Evolutionary conservation across 495 filamentous ascomycete genomes (phyloP), one percentile per base, ranked within the genome.

Genomic region (Aspergillus baeticus): DNA sequence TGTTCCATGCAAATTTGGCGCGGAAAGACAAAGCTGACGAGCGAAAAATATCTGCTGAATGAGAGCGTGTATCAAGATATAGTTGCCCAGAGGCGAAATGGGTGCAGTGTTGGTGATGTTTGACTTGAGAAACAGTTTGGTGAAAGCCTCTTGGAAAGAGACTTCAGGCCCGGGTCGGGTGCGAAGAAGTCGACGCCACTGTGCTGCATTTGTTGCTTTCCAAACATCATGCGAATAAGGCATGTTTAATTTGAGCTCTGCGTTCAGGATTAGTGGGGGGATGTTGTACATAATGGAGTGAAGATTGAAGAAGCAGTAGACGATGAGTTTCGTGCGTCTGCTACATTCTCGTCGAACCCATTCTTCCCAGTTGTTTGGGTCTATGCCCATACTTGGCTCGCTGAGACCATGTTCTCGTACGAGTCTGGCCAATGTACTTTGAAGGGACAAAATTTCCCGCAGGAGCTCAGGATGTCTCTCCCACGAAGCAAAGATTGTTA

Each of bases 281-380:
- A 78, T 77, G 57, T 80, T 81, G 59, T 79, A 81, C 68, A 80
- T 77, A 46, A 81, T 79, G 18, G 73, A 76, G 52, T 82, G 79
- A 10, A 81, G 69, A 53, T 82, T 82, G 58, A 77, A 81, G 61
- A 82, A 77, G 60, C 77, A 78, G 53, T 80, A 83, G 10, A 78
- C 80, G 43, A 79, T 77, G 29, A 80, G 60, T 50, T 80, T 79
- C 13, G 79, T 82, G 46, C 80, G 72, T 45, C 74, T 65, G 53
- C 74, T 77, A 8, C 74, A 77, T 64, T 83, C 79, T 60, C 65
- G 58, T 13, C 72, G 66, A 20, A 77, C 63, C 78, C 78, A 83
- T 37, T 77, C 72, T 62, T 74, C 71, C 80, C 80, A 83, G 26
- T 66, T 71, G 21, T 72, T 70, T 20, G 68, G 67, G 11, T 75